A percentile compares a stretch with the other conserved stretches of the same genome.
Conservation (phyloP, 2,329 filamentous ascomycete species). For the Sphaerostilbella broomeana region DNA sequence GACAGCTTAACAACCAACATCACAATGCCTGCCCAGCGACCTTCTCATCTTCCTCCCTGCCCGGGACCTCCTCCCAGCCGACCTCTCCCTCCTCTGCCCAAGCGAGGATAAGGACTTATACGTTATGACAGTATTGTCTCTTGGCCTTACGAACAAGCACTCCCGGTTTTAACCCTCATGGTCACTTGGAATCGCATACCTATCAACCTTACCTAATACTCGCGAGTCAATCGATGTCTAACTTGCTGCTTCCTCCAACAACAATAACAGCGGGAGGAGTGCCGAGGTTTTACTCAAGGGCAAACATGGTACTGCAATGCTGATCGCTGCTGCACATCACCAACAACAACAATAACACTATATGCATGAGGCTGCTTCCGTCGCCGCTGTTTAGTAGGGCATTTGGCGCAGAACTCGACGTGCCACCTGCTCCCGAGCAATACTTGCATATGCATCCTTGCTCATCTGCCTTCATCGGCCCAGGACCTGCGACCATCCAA, state of each 20-base stretch:
- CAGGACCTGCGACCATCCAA: constrained; percentile 7
- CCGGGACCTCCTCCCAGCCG: constrained; percentile 58
- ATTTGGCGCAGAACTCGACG: constrained; percentile 3
- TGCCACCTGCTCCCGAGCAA: constrained; percentile 8
- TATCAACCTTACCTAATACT: constrained; percentile 2
- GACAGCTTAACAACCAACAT: constrained; percentile 15
- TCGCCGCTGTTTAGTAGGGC: constrained; percentile 16
- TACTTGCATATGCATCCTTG: constrained; percentile 12
- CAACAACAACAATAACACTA: no score
- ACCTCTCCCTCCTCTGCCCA: constrained; percentile 59
- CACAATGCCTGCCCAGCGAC: constrained; percentile 53
- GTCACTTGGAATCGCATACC: constrained; percentile 4
- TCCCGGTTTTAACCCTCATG: no score
- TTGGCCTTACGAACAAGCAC: no score
- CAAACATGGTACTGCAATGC: constrained; percentile 11
- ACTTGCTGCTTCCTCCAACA: no score
- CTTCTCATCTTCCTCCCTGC: constrained; percentile 61
- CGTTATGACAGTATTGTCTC: no score
- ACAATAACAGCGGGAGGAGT: no score
- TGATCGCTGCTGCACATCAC: constrained; percentile 12
- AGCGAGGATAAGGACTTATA: constrained; percentile 36
- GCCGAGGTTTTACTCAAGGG: no score
- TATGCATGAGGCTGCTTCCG: no score
- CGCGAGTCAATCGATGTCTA: no score
- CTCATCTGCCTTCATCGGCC: constrained; percentile 14